These are phyloP conservation scores for Scutellaria barbata DNA, from an alignment of 257 asterid species.

Conservation along the genomic window DNA sequence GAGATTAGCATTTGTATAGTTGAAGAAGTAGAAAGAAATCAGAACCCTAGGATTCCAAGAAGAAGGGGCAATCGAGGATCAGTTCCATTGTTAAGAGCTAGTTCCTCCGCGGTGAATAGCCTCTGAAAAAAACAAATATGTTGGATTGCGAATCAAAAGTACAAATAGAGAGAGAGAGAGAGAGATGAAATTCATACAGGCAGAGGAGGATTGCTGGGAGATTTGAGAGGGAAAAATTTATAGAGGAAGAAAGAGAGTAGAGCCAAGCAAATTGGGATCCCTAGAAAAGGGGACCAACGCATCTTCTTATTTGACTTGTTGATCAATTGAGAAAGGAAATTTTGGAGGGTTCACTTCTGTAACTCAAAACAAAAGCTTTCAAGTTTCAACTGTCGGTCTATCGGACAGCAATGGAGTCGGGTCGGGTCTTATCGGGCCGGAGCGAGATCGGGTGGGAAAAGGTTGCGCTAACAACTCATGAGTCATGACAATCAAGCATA, in stretches of 20 bases:
- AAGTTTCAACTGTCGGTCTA: neutral
- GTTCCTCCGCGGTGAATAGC: conserved; percentile 62
- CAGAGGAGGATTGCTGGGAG: conserved; percentile 31
- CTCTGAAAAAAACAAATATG: conserved; percentile 39
- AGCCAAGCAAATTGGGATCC: conserved; percentile 65
- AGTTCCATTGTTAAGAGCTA: conserved; percentile 74
- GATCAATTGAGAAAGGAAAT: neutral
- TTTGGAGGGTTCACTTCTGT: neutral
- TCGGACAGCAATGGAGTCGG: neutral
- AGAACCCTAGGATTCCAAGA: conserved; percentile 81
- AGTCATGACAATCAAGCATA: no score
- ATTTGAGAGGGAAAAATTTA: conserved; percentile 45
- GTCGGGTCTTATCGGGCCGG: neutral
- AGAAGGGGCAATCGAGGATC: conserved; percentile 71
- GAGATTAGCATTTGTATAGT: neutral
- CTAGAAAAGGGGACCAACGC: conserved; percentile 67
- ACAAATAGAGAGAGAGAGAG: neutral
- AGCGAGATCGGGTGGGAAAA: no score
- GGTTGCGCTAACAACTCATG: no score
- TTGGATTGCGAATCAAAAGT: neutral
- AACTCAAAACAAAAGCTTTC: neutral
- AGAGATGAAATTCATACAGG: conserved; percentile 35
- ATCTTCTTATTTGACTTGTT: conserved; percentile 38
- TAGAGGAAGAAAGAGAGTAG: conserved; percentile 56
- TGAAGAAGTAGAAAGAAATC: neutral